phyloP scores from a whole-genome alignment of 106 monocot species.

The Cymbidium sinense region DNA sequence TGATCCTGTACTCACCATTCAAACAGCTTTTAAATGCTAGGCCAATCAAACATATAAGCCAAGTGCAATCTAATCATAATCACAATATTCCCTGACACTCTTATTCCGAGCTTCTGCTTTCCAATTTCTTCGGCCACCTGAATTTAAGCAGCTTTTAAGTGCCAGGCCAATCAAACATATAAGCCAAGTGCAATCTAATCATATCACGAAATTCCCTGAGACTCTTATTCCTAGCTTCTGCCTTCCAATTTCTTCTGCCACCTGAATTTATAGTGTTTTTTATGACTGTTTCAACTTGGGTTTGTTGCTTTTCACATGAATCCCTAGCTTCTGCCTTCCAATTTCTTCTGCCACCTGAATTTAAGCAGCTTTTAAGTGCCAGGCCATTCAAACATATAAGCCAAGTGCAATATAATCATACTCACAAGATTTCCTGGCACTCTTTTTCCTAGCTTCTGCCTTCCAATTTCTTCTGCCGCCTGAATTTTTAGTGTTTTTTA shows the following conservation, averaged over 20 bases:
- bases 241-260: slow-evolving; percentile 35
- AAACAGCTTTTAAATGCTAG: too few species aligned
- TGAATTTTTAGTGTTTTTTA: neutral
- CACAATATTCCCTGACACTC: too few species aligned
- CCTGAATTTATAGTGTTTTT: neutral
- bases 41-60: too few species aligned
- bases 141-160: too few species aligned
- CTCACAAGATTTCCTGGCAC: neutral
- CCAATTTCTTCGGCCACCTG: too few species aligned
- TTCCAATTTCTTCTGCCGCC: slow-evolving; percentile 31
- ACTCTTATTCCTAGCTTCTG: slow-evolving; percentile 33
- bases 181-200: neutral
- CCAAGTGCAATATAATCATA: neutral
- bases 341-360: too few species aligned
- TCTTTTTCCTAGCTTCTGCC: slow-evolving; percentile 36
- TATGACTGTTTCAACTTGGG: slow-evolving; percentile 3
- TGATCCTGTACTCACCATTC: too few species aligned
- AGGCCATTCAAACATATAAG: neutral
- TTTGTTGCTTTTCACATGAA: too few species aligned
- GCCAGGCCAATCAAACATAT: neutral
- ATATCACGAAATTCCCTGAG: neutral
- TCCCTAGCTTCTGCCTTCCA: too few species aligned
- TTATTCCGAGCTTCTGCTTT: too few species aligned
- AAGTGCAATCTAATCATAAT: too few species aligned
- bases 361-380: too few species aligned